phyloP scores from a whole-genome alignment of 345 rosid genomes.

The Arabidopsis arenosa region DNA sequence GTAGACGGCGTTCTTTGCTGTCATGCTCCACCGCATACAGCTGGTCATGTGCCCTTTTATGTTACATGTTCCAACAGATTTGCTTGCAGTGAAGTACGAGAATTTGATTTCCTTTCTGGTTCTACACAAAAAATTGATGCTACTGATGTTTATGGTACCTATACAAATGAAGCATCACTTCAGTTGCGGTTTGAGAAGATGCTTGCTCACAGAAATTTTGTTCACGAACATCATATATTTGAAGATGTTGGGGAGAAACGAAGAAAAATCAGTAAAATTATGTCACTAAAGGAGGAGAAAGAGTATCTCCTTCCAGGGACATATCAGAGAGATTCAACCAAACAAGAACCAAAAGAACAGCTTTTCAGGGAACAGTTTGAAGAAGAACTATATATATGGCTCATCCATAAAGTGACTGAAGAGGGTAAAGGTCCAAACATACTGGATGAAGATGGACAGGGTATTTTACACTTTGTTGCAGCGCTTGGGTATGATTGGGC shows the following conservation, averaged over 20 bases:
- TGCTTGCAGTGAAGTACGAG: constrained; percentile 94
- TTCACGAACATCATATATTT: constrained; percentile 38
- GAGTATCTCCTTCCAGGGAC: constrained; percentile 51
- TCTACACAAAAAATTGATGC: constrained; percentile 53
- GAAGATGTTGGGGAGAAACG: constrained; percentile 60
- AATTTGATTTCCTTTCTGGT: constrained; percentile 72
- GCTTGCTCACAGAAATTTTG: constrained; percentile 52
- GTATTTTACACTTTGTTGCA: constrained; percentile 78
- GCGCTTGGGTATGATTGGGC: constrained; percentile 96
- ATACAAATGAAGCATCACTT: constrained; percentile 53
- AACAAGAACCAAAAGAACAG: constrained; percentile 46
- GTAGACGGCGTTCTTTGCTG: constrained; percentile 84
- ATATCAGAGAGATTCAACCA: constrained; percentile 43
- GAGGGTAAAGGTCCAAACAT: constrained; percentile 78
- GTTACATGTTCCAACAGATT: constrained; percentile 88
- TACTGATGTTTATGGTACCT: constrained; percentile 49
- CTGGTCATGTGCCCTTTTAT: constrained; percentile 86
- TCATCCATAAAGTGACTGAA: constrained; percentile 70
- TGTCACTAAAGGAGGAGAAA: constrained; percentile 76
- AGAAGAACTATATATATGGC: constrained; percentile 78
- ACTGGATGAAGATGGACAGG: constrained; percentile 77
- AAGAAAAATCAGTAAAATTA: constrained; percentile 55
- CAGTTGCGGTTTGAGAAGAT: constrained; percentile 60
- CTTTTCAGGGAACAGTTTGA: constrained; percentile 58
- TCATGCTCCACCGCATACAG: constrained; percentile 64